phyloP scores from a whole-genome alignment of 305 asterid genomes.

The Solanum chacoense region DNA sequence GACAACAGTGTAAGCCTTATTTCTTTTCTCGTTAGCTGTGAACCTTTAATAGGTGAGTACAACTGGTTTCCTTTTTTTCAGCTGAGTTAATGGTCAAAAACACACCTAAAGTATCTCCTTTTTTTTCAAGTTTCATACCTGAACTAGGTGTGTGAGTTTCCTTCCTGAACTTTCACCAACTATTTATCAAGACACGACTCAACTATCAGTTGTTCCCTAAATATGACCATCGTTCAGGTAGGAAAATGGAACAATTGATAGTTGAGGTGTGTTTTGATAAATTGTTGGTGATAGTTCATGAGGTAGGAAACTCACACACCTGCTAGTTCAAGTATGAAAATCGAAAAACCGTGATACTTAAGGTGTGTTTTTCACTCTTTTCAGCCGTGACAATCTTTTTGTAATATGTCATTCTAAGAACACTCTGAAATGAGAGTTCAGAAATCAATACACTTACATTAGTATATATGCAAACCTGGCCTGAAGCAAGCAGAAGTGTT shows the following conservation, averaged over 20 bases:
- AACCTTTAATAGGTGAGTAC: neutral
- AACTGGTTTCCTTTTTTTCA: neutral
- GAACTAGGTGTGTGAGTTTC: neutral
- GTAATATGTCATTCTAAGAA: neutral
- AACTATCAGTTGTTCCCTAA: neutral
- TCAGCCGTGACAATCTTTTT: neutral
- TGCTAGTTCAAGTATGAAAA: neutral
- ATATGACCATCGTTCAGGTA: neutral
- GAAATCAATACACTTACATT: neutral
- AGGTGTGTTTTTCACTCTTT: neutral
- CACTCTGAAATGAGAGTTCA: neutral
- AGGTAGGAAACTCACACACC: neutral
- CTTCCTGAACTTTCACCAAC: neutral
- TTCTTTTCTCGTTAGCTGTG: neutral
- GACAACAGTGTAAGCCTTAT: neutral
- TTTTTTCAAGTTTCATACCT: neutral
- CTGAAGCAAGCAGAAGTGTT: neutral
- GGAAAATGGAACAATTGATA: neutral
- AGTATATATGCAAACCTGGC: neutral
- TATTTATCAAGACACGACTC: neutral
- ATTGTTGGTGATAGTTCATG: neutral
- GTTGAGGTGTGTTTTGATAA: neutral
- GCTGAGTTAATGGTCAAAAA: neutral
- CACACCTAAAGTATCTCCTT: neutral
- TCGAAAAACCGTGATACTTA: rapidly evolving